Evolutionary conservation across 2,329 filamentous ascomycete species (phyloP).

Genomic region (Davidsoniella neocaledoniae): DNA sequence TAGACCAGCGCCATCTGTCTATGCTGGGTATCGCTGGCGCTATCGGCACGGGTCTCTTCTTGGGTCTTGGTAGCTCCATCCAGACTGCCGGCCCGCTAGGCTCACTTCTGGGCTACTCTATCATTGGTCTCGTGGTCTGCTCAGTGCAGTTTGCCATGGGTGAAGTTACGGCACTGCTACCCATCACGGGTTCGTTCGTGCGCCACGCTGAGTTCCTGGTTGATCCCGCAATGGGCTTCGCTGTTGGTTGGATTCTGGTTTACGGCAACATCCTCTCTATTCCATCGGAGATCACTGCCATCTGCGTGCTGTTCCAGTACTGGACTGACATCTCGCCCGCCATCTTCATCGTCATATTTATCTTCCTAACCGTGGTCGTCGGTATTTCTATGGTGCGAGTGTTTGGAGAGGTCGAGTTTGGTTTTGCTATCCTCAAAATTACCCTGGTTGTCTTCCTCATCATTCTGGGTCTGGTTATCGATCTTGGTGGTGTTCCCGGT

Average conservation of each 20-base stretch:
- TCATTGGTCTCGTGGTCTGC: constrained; percentile 38
- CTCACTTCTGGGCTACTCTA: constrained; percentile 34
- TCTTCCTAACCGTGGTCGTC: constrained; percentile 33
- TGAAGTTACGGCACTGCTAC: constrained; percentile 42
- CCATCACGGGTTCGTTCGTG: constrained; percentile 46
- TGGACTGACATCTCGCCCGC: constrained; percentile 42
- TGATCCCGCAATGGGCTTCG: constrained; percentile 41
- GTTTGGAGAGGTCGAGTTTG: constrained; percentile 41
- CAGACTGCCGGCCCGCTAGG: constrained; percentile 31
- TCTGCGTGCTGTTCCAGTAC: constrained; percentile 44
- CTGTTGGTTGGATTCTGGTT: constrained; percentile 36
- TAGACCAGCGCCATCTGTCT: constrained; percentile 35
- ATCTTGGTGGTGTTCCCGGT: constrained; percentile 43
- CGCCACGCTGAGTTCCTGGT: constrained; percentile 43
- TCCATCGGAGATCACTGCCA: constrained; percentile 44
- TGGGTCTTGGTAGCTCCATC: constrained; percentile 38
- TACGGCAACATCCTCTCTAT: constrained; percentile 38
- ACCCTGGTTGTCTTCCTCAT: constrained; percentile 44
- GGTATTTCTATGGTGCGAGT: constrained; percentile 24
- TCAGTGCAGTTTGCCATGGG: constrained; percentile 42
- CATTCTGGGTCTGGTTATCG: constrained; percentile 43
- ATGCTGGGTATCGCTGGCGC: constrained; percentile 46
- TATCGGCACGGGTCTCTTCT: constrained; percentile 44
- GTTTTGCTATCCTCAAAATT: constrained; percentile 38
- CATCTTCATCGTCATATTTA: constrained; percentile 28